Base-by-base conservation (phyloP, 2,329 filamentous ascomycete genomes). In the Colletotrichum scovillei region DNA sequence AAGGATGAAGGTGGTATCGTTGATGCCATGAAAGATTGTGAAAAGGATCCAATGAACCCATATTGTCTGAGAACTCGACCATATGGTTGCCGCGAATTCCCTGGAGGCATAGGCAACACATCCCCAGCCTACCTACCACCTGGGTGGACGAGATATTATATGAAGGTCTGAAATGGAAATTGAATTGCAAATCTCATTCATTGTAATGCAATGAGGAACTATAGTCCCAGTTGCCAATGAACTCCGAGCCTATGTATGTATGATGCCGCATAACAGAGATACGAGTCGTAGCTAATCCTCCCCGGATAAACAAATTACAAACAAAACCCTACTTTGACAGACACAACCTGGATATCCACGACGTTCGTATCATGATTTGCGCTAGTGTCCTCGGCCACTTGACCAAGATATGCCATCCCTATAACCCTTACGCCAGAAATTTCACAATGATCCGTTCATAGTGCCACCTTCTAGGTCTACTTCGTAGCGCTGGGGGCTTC, bases 311-410 rank as follows among this genome's bases (percentile, higher is more conserved):
- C 35, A 72, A 60, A 72, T 58, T 30, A 42, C 53, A 71, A 66
- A 73, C 56, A 63, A 63, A 56, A 63, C 38, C 60, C 71, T 42
- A 67, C 57, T 59, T 60, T 53, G 53, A 60, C 35, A 67, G 58
- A 67, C 68, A 67, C 60, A 72, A 58, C 49, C 42, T 57, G 68
- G 72, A 74, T 74, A 71, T 74, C 72, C 72, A 67, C 63, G 67
- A 66, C 62, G 67, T 67, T 62, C 63, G 38, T 67, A 26, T 67
- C 67, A 73, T 73, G 55, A 70, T 26, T 72, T 65, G 66, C 70
- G 70, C 70, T 73, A 64, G 24, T 60, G 55, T 65, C 69, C 72
- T 62, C 30, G 32, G 53, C 55, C 70, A 73, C 69, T 69, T 53
- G 63, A 55, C 66, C 65, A 73, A 69, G 63, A 53, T 63, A 74